Conservation (phyloP, 768 basidiomycete genomes). For the Leucocoprinus sp. region DNA sequence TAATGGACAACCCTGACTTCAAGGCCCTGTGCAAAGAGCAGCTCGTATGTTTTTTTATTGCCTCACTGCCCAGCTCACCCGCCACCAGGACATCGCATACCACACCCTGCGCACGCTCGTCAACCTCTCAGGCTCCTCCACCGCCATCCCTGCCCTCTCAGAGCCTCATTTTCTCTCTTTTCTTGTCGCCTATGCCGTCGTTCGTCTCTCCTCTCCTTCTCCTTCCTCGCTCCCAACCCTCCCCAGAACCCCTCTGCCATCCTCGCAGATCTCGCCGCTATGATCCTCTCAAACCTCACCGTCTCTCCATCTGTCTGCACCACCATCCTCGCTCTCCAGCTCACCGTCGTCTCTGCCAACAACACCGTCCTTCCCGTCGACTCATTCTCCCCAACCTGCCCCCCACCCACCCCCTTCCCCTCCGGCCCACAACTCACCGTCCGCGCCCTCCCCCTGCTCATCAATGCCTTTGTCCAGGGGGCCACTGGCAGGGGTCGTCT, state of each 20-base stretch:
- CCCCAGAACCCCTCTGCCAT: conserved; percentile 79
- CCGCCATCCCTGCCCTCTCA: conserved; percentile 56
- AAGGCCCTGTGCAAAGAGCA: conserved; percentile 87
- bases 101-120: conserved; percentile 92
- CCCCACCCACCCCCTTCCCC: conserved; percentile 67
- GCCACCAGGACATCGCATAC: conserved; percentile 71
- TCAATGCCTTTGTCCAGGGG: conserved; percentile 83
- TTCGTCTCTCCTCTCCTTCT: conserved; percentile 30
- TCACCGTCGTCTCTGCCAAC: conserved; percentile 49
- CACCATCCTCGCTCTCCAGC: conserved; percentile 52
- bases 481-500: conserved; percentile 71
- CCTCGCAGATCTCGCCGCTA: conserved; percentile 91
- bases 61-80: conserved; percentile 11
- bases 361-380: conserved; percentile 62
- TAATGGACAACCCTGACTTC: no score
- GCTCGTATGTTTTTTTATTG: conserved; percentile 37
- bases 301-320: conserved; percentile 62
- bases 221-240: conserved; percentile 9
- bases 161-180: conserved; percentile 72
- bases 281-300: conserved; percentile 94
- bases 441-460: conserved; percentile 67
- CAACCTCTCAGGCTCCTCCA: conserved; percentile 82
- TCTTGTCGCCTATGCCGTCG: conserved; percentile 84
- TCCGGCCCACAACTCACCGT: conserved; percentile 42
- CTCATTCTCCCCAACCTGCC: conserved; percentile 74